Evolutionary conservation across 2,329 filamentous ascomycete species (phyloP).

Genomic region (Epichloe brachyelytri): DNA sequence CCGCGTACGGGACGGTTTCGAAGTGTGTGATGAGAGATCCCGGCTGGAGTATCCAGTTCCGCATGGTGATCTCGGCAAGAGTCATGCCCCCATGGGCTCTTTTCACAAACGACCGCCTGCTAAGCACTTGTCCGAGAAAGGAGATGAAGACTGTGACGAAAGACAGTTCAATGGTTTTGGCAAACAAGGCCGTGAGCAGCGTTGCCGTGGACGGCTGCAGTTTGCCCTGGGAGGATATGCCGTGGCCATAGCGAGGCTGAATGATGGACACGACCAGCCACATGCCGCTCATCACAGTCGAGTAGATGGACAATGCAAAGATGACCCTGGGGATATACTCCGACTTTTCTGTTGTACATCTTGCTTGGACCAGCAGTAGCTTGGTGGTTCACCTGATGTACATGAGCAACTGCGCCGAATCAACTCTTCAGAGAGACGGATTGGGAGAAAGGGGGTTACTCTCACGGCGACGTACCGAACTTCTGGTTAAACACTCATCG

Average conservation of each 20-base stretch:
- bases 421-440: too few relatives aligned
- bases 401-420: background rate
- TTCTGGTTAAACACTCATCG: slow-evolving; percentile 20
- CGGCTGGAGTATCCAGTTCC: slow-evolving; percentile 60
- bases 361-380: slow-evolving; percentile 19
- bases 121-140: slow-evolving; percentile 62
- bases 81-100: slow-evolving; percentile 55
- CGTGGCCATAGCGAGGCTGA: slow-evolving; percentile 48
- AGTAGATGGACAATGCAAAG: slow-evolving; percentile 43
- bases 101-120: slow-evolving; percentile 50
- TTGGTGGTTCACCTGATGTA: slow-evolving; percentile 16
- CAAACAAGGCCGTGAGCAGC: slow-evolving; percentile 53
- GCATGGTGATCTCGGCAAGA: slow-evolving; percentile 66
- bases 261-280: slow-evolving; percentile 50
- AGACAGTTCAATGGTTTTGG: slow-evolving; percentile 65
- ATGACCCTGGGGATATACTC: slow-evolving; percentile 39
- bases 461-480: slow-evolving; percentile 15
- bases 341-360: slow-evolving; percentile 19
- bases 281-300: slow-evolving; percentile 50
- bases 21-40: slow-evolving; percentile 61
- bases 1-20: slow-evolving; percentile 51
- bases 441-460: background rate
- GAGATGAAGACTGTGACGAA: slow-evolving; percentile 69
- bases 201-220: slow-evolving; percentile 52
- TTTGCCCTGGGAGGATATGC: slow-evolving; percentile 38